Evolutionary conservation across 1,139 yeast species (phyloP).

Genomic region (Lodderomyces orthopsilosis): DNA sequence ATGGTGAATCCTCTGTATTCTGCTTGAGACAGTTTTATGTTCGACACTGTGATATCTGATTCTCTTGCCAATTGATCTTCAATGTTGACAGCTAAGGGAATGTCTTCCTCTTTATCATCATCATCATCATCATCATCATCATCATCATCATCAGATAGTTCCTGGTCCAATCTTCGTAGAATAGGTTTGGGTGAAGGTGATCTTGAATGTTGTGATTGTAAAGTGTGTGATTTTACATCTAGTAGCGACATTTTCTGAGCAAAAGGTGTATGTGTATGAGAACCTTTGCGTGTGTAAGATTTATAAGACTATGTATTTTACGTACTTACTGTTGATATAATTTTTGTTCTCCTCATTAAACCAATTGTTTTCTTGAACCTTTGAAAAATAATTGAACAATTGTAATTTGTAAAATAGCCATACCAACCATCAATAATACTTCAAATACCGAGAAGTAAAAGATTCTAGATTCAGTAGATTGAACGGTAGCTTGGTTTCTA

Average conservation of each 20-base stretch:
- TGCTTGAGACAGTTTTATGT: constrained; percentile 31
- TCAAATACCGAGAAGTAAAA: constrained; percentile 82
- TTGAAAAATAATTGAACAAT: constrained; percentile 86
- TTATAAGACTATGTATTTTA: no score
- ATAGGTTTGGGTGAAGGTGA: constrained; percentile 11
- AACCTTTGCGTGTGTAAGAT: not conserved
- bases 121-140: not conserved
- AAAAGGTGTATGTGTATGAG: not conserved
- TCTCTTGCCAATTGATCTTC: constrained; percentile 65
- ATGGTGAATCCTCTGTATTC: constrained; percentile 82
- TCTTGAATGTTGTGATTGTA: constrained; percentile 9
- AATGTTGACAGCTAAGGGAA: not conserved
- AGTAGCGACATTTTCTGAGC: constrained; percentile 7
- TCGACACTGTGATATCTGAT: constrained; percentile 74
- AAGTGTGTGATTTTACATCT: not conserved
- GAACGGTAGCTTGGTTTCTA: constrained; percentile 89
- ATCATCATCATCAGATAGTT: not conserved
- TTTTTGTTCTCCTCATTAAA: constrained; percentile 28
- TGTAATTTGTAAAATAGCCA: constrained; percentile 81
- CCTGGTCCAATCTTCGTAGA: constrained; percentile 5
- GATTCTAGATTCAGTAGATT: constrained; percentile 83
- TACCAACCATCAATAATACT: constrained; percentile 75
- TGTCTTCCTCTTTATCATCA: not conserved
- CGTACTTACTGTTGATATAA: not conserved
- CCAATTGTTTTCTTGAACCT: constrained; percentile 78